phyloP scores from a whole-genome alignment of 2,329 filamentous ascomycete genomes.

The Fusarium coffeatum region DNA sequence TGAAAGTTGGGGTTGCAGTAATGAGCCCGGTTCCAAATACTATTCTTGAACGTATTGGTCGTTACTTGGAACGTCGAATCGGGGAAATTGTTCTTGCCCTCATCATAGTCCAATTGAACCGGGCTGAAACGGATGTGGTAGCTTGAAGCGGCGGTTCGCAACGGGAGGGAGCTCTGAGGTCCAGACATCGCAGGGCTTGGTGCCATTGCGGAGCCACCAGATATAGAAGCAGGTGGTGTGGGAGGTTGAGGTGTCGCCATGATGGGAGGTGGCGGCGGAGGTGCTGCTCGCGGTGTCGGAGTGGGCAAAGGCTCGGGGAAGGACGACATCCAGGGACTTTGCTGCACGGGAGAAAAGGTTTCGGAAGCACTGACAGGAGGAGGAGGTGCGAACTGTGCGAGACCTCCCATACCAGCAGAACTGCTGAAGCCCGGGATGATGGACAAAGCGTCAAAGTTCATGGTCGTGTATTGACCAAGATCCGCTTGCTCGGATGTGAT shows the following conservation, averaged over 20 bases:
- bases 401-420: conserved; percentile 35
- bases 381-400: conserved; percentile 52
- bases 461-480: conserved; percentile 56
- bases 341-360: conserved; percentile 51
- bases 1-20: conserved; percentile 71
- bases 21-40: conserved; percentile 74
- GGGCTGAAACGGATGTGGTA: conserved; percentile 63
- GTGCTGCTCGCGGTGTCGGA: conserved; percentile 34
- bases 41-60: conserved; percentile 73
- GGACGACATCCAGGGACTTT: conserved; percentile 53
- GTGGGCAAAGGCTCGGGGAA: conserved; percentile 45
- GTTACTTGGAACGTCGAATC: conserved; percentile 61
- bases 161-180: conserved; percentile 23
- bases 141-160: conserved; percentile 30
- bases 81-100: conserved; percentile 56
- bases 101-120: conserved; percentile 61
- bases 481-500: conserved; percentile 55
- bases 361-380: conserved; percentile 47
- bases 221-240: conserved; percentile 50
- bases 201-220: conserved; percentile 36
- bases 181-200: conserved; percentile 38
- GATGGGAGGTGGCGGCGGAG: conserved; percentile 47
- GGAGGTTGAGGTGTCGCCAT: conserved; percentile 49
- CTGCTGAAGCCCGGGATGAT: conserved; percentile 60
- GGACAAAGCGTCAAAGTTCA: conserved; percentile 58